These are phyloP conservation scores for Lippia alba DNA, from an alignment of 305 asterid species.

Conservation along the genomic window DNA sequence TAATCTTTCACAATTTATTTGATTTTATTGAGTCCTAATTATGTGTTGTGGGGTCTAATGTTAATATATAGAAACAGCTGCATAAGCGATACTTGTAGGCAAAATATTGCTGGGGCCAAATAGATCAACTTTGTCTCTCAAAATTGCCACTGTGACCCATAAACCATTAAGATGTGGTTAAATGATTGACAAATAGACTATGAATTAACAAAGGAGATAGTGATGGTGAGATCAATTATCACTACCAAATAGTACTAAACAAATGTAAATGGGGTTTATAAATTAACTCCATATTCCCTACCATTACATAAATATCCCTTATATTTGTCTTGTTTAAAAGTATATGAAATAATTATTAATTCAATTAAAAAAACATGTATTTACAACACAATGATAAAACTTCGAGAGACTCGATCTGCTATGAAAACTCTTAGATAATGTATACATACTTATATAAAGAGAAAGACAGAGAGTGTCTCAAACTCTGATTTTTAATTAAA, in stretches of 20 bases:
- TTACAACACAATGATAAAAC: too few species aligned
- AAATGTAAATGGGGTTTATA: constrained; percentile 12
- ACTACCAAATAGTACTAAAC: constrained; percentile 39
- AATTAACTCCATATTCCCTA: constrained; percentile 7
- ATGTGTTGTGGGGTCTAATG: constrained; percentile 15
- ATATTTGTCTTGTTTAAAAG: neutral
- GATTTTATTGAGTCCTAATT: neutral
- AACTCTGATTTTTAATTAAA: too few species aligned
- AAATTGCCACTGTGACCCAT: constrained; percentile 42
- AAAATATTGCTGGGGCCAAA: constrained; percentile 53
- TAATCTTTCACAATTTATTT: neutral
- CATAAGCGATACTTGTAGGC: constrained; percentile 14
- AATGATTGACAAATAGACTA: constrained; percentile 54
- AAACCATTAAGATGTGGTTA: constrained; percentile 39
- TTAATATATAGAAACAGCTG: neutral
- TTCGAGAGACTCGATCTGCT: too few species aligned
- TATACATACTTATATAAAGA: too few species aligned
- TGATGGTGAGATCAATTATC: constrained; percentile 57
- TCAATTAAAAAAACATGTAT: neutral
- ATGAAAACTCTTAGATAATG: too few species aligned
- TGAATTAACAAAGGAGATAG: constrained; percentile 37
- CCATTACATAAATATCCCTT: neutral
- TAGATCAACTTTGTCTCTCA: constrained; percentile 46
- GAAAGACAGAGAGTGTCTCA: too few species aligned
- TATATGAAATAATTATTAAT: neutral